Conservation (phyloP, 208 protist genomes). For the Leishmania martiniquensis region DNA sequence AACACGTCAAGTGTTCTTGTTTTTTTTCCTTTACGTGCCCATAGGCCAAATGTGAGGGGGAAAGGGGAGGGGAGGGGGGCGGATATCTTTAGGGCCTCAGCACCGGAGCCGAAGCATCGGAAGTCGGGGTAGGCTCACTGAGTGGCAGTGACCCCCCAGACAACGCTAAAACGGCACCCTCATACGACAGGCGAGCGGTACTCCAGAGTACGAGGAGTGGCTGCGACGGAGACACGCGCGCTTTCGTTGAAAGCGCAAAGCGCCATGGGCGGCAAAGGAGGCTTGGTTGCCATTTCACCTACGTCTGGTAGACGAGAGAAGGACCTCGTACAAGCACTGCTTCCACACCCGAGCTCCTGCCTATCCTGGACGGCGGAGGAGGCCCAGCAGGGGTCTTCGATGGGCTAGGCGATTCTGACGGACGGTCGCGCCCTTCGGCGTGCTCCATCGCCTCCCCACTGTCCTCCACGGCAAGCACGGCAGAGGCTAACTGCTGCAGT, state of each 20-base stretch:
- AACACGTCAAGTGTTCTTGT: no score
- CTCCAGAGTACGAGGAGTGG: no score
- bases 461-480: not conserved
- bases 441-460: not conserved
- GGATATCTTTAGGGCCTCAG: not conserved
- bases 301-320: conserved; percentile 3
- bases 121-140: no score
- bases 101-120: not conserved
- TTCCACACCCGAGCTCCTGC: conserved; percentile 5
- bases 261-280: not conserved
- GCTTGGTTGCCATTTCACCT: not conserved
- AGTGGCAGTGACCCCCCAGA: no score
- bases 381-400: not conserved
- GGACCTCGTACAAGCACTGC: conserved; percentile 15
- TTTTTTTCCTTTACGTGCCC: no score
- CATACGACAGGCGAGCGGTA: no score
- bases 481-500: not conserved
- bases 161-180: no score
- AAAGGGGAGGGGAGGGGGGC: no score
- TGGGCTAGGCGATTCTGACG: not conserved
- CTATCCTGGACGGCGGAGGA: not conserved
- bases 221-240: no score
- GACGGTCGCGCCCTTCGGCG: not conserved
- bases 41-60: not conserved
- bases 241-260: no score